phyloP scores from a whole-genome alignment of 352 stramenopile genomes.

The Blastocystis sp. region DNA sequence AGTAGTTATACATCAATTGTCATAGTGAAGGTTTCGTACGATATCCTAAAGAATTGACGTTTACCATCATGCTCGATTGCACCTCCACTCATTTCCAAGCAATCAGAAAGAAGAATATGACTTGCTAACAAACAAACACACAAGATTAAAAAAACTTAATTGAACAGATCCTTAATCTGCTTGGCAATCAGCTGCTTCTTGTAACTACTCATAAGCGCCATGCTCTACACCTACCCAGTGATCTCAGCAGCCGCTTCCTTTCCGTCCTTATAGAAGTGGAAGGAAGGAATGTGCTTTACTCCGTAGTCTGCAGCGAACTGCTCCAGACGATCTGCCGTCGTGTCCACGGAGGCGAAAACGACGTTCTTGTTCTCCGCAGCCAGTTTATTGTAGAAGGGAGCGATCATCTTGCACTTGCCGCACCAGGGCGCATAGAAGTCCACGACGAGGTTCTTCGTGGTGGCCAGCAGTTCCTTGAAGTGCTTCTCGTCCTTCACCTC shows the following conservation, averaged over 20 bases:
- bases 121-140: neutral
- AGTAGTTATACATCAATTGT: neutral
- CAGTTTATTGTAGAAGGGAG: conserved; percentile 59
- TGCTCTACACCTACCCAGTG: neutral
- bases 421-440: conserved; percentile 66
- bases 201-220: neutral
- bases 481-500: conserved; percentile 59
- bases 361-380: conserved; percentile 37
- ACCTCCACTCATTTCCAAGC: neutral
- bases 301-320: conserved; percentile 52
- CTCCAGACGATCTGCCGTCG: conserved; percentile 14
- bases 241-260: conserved; percentile 56
- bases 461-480: conserved; percentile 58
- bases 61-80: neutral
- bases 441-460: conserved; percentile 60
- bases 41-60: neutral
- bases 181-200: conserved; percentile 59
- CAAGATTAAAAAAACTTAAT: neutral
- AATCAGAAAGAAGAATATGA: neutral
- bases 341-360: conserved; percentile 48
- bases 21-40: neutral
- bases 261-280: conserved; percentile 61
- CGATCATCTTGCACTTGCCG: conserved; percentile 65
- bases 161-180: conserved; percentile 56
- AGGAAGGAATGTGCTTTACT: conserved; percentile 53